phyloP scores from a whole-genome alignment of 257 asterid genomes.

The Linaria vulgaris region DNA sequence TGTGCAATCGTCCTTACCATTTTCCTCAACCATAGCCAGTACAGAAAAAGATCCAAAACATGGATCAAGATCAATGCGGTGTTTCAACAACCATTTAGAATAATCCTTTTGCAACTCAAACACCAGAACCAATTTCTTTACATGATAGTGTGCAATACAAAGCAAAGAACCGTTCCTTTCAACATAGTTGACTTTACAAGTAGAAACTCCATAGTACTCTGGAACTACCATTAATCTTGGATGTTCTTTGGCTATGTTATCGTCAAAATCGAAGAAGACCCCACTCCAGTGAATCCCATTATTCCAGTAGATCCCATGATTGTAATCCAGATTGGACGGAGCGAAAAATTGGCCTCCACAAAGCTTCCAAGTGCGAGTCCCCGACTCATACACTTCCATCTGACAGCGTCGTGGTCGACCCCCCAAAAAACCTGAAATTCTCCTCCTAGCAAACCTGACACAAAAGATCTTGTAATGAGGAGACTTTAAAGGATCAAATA shows the following conservation, averaged over 20 bases:
- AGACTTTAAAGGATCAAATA: constrained; percentile 24
- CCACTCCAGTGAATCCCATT: constrained; percentile 26
- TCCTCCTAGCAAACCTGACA: constrained; percentile 17
- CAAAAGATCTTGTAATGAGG: constrained; percentile 27
- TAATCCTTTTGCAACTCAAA: constrained; percentile 22
- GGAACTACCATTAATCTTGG: constrained; percentile 24
- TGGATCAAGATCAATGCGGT: neutral
- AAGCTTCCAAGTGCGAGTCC: constrained; percentile 16
- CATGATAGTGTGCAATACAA: neutral
- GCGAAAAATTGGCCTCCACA: constrained; percentile 10
- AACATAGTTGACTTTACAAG: neutral
- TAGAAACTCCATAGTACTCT: neutral
- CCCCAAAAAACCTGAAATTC: neutral
- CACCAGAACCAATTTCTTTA: constrained; percentile 25
- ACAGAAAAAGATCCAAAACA: constrained; percentile 7
- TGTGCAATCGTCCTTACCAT: constrained; percentile 5
- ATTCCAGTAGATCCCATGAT: constrained; percentile 31
- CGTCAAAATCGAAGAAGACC: constrained; percentile 4
- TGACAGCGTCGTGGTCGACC: neutral
- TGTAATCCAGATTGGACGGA: constrained; percentile 5
- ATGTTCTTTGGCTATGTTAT: constrained; percentile 17
- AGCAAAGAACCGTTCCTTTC: constrained; percentile 1
- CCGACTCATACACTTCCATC: constrained; percentile 26
- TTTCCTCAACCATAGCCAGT: constrained; percentile 22
- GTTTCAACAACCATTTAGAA: constrained; percentile 26